phyloP scores from a whole-genome alignment of 176 grass and related monocot genomes.

The Phragmites australis region DNA sequence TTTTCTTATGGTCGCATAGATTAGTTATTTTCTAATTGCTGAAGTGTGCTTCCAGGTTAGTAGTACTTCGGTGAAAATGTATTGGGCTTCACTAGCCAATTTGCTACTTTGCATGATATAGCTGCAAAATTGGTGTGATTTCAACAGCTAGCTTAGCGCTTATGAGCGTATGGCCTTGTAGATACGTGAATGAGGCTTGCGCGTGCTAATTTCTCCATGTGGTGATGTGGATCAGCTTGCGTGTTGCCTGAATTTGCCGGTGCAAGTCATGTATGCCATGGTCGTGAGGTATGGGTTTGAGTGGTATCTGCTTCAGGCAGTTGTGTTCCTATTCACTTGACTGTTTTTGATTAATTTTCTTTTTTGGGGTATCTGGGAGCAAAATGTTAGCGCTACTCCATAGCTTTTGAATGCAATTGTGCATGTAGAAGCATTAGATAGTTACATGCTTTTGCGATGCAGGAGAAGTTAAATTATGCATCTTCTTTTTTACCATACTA shows the following conservation, averaged over 20 bases:
- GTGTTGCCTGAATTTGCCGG: background rate
- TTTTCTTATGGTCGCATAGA: background rate
- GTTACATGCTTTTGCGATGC: background rate
- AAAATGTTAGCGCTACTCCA: background rate
- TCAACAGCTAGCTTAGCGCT: background rate
- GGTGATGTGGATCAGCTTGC: background rate
- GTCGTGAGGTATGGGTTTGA: background rate
- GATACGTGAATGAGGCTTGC: background rate
- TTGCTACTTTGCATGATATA: background rate
- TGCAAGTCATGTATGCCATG: background rate
- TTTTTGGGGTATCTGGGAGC: background rate
- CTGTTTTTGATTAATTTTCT: background rate
- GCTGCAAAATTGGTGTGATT: background rate
- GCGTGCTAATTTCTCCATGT: background rate
- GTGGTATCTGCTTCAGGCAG: background rate
- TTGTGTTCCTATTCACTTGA: background rate
- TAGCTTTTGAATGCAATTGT: background rate
- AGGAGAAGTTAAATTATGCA: background rate
- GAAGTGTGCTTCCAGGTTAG: slow-evolving; percentile 5
- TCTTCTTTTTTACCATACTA: background rate
- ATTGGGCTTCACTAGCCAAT: background rate
- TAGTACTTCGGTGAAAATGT: background rate
- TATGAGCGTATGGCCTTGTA: background rate
- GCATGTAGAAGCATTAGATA: background rate
- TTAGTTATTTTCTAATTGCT: background rate